phyloP scores from a whole-genome alignment of 1,284 basidiomycete genomes.

The Trichosporon coremiiforme region DNA sequence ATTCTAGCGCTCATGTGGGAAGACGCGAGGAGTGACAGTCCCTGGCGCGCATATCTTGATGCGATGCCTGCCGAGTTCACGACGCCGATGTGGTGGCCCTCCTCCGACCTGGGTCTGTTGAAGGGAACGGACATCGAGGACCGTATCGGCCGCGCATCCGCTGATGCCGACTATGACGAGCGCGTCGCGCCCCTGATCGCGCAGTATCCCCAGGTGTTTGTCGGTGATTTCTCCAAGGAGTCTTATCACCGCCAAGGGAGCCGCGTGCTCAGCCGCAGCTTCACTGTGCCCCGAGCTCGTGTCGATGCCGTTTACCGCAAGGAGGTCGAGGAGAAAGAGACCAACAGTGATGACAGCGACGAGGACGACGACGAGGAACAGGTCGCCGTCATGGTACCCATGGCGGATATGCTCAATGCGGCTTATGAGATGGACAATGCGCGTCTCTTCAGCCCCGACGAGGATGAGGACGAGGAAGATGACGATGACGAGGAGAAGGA shows the following conservation, averaged over 20 bases:
- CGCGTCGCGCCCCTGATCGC: conserved; percentile 61
- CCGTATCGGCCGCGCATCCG: conserved; percentile 83
- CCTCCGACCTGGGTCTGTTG: conserved; percentile 69
- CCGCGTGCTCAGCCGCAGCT: conserved; percentile 78
- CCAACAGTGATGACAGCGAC: conserved; percentile 53
- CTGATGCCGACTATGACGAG: conserved; percentile 71
- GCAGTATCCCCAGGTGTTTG: conserved; percentile 73
- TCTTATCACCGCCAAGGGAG: conserved; percentile 89
- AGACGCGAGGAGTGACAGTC: conserved; percentile 61
- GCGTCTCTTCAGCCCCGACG: conserved; percentile 40
- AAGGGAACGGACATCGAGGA: conserved; percentile 82
- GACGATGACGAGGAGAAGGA: conserved; percentile 29
- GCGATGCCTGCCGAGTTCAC: conserved; percentile 73
- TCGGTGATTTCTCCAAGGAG: conserved; percentile 68
- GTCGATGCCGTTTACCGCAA: conserved; percentile 7
- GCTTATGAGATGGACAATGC: conserved; percentile 81
- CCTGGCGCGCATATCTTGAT: conserved; percentile 63
- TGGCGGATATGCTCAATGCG: conserved; percentile 94
- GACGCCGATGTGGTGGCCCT: conserved; percentile 93
- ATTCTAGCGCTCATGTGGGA: conserved; percentile 98
- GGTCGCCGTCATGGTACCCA: conserved; percentile 89
- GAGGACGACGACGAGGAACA: conserved; percentile 66
- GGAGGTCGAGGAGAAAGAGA: conserved; percentile 55
- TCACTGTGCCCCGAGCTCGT: conserved; percentile 40
- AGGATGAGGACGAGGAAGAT: conserved; percentile 30